Conservation (phyloP, 306 rosid genomes). For the Pyrus betulifolia region DNA sequence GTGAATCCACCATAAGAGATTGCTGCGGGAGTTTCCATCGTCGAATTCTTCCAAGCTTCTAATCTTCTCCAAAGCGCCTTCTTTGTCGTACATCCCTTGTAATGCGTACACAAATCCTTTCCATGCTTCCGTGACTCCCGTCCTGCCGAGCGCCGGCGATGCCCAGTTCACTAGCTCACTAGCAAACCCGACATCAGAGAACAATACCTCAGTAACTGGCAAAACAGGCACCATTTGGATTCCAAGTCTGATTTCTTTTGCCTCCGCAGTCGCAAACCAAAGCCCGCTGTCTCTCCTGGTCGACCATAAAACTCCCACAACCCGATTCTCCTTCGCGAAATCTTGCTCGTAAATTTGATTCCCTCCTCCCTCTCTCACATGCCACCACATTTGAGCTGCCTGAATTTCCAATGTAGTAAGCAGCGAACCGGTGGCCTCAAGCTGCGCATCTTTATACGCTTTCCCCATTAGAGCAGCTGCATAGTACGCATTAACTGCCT, state of each 20-base stretch:
- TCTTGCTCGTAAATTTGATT: background rate
- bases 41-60: background rate
- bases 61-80: background rate
- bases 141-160: background rate
- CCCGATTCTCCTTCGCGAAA: background rate
- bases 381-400: background rate
- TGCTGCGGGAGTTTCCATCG: background rate
- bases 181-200: background rate
- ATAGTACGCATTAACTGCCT: background rate
- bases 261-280: background rate
- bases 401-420: background rate
- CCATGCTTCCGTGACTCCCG: background rate
- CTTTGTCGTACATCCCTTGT: background rate
- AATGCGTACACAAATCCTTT: background rate
- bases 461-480: background rate
- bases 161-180: background rate
- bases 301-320: background rate
- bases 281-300: background rate
- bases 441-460: background rate
- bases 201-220: background rate
- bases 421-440: background rate
- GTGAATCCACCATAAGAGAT: background rate
- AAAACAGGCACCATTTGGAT: background rate
- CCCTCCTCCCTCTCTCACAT: background rate
- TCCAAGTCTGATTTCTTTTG: background rate